Conservation (phyloP, 73 alveolate species). For the Paramecium primaurelia region DNA sequence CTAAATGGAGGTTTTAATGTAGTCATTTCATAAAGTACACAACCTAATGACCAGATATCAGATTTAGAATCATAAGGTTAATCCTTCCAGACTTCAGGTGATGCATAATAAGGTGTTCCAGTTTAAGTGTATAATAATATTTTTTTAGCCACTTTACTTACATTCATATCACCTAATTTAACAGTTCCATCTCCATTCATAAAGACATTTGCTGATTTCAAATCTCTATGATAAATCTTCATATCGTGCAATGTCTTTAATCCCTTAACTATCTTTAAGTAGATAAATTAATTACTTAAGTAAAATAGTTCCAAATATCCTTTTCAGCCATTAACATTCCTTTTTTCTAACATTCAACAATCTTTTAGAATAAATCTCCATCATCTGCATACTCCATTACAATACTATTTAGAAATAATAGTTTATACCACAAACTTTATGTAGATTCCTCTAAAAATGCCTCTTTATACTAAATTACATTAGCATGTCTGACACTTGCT, state of each 20-base stretch:
- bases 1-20: slow-evolving; percentile 95
- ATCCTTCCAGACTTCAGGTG: slow-evolving; percentile 98
- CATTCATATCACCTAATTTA: slow-evolving; percentile 93
- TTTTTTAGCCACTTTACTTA: slow-evolving; percentile 83
- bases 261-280: slow-evolving; percentile 69
- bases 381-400: slow-evolving; percentile 94
- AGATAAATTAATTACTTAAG: slow-evolving; percentile 58
- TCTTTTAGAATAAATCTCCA: slow-evolving; percentile 88
- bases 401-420: slow-evolving; percentile 60
- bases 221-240: slow-evolving; percentile 82
- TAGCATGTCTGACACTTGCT: slow-evolving; percentile 83
- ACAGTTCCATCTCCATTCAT: slow-evolving; percentile 82
- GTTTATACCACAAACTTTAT: slow-evolving; percentile 56
- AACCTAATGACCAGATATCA: slow-evolving; percentile 97
- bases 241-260: slow-evolving; percentile 74
- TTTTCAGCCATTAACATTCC: slow-evolving; percentile 70
- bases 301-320: slow-evolving; percentile 90
- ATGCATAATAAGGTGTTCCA: slow-evolving; percentile 97
- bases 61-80: slow-evolving; percentile 93
- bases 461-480: slow-evolving; percentile 83
- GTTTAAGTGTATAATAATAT: slow-evolving; percentile 90
- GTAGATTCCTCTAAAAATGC: slow-evolving; percentile 85
- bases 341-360: slow-evolving; percentile 69
- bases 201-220: slow-evolving; percentile 89
- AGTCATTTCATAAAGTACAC: slow-evolving; percentile 96